Base-by-base conservation (phyloP, 768 basidiomycete genomes). In the Rubroboletus satanas region DNA sequence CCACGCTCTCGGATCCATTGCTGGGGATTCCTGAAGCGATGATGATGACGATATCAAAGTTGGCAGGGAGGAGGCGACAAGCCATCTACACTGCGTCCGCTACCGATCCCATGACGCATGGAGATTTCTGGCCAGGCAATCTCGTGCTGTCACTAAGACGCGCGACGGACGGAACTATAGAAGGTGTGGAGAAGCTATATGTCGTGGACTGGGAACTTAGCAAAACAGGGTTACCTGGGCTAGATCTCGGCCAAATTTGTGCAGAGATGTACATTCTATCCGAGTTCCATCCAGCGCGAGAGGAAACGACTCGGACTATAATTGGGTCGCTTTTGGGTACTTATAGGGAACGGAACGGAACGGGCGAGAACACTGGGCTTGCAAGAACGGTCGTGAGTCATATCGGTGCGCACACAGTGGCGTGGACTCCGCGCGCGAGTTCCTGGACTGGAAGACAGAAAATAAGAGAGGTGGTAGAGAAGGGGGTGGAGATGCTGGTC, bases 71-170 rank as follows among this genome's bases (percentile, higher is more conserved):
- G 43, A 70, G 66, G 52, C 56, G 62, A 10, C 43, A 61, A 23
- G 68, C 58, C n/a, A 76, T 80, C 33, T 43, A 55, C 26, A 64
- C 64, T 26, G 64, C 66, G 11, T 60, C 58, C 3, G 31, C 65
- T 29, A 53, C 62, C 35, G 73, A 74, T 45, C 62, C 70, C 11
- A 45, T 71, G 54, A 72, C 69, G 21, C 70, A 70, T 11, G 87
- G 87, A 0, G 87, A 88, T 65, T 83, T 88, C 60, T 88, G 87
- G 85, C 79, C 87, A 2, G 87, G 85, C 0, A 88, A 88, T 61
- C 58, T 88, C 44, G 71, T 86, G 56, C 60, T 86, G n/a, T 66
- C 60, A 11, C 63, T 76, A 11, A 67, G 67, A 45, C 62, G 62
- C 7, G 63, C 69, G 1, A n/a, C 39, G 12, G 64, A 65, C 7